A percentile compares a stretch with the other conserved stretches of the same genome.
These are phyloP conservation scores for Wickerhamiella nectarea DNA, from an alignment of 805 yeast genomes.

Conservation along the genomic window DNA sequence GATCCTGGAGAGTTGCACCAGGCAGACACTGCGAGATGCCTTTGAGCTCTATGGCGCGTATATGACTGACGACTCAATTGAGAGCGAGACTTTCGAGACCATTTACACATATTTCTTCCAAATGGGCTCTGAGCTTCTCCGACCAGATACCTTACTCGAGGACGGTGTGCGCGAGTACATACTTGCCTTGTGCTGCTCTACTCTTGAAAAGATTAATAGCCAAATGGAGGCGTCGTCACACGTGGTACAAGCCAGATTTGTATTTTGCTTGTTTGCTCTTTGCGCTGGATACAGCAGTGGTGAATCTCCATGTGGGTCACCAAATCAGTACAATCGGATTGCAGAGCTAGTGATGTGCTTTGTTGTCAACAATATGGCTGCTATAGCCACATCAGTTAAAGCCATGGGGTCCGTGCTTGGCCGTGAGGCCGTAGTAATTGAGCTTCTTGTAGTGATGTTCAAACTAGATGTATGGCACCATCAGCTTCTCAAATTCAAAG, in stretches of 20 bases:
- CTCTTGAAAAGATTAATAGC: background rate
- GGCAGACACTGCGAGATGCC: background rate
- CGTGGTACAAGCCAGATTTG: background rate
- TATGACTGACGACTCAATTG: constrained; percentile 8
- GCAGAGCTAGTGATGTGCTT: background rate
- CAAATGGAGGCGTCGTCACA: background rate
- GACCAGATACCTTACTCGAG: constrained; percentile 8
- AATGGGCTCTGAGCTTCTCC: constrained; percentile 8
- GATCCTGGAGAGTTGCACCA: background rate
- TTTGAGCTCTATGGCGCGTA: background rate
- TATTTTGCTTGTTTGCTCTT: constrained; percentile 1
- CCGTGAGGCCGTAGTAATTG: background rate
- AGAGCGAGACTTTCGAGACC: background rate
- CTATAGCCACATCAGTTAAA: background rate
- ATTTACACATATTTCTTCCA: constrained; percentile 17
- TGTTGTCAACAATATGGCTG: background rate
- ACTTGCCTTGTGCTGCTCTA: background rate
- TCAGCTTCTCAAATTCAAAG: background rate
- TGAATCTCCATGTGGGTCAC: too few relatives aligned
- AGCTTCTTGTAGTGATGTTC: background rate
- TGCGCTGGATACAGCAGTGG: background rate
- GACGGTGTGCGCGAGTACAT: background rate
- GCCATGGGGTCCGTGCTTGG: background rate
- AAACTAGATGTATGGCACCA: background rate
- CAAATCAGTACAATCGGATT: background rate